Evolutionary conservation across 805 yeast genomes (phyloP).

Genomic region (Candida nemodendra): DNA sequence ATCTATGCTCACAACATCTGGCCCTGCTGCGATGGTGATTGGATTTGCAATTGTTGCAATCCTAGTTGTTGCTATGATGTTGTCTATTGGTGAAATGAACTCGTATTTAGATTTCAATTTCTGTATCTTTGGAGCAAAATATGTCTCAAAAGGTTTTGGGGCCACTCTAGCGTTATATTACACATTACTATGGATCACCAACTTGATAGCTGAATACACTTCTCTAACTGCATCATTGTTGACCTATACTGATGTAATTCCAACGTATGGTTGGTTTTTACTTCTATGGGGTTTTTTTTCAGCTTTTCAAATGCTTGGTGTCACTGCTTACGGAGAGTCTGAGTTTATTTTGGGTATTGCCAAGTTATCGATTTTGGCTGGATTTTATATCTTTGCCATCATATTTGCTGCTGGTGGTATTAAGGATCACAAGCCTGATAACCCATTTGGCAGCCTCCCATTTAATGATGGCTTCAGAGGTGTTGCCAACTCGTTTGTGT

Average conservation of each 20-base stretch:
- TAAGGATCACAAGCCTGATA: constrained; percentile 30
- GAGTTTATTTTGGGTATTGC: constrained; percentile 53
- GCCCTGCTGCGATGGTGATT: constrained; percentile 50
- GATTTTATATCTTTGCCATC: constrained; percentile 51
- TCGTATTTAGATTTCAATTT: constrained; percentile 54
- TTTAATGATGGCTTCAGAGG: constrained; percentile 50
- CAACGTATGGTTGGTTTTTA: constrained; percentile 53
- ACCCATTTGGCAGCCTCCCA: constrained; percentile 33
- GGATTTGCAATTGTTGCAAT: constrained; percentile 55
- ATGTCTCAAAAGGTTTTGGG: constrained; percentile 56
- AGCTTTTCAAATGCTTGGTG: constrained; percentile 50
- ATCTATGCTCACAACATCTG: constrained; percentile 46
- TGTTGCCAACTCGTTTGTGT: constrained; percentile 53
- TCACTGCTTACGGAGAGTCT: constrained; percentile 54
- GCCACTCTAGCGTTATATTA: constrained; percentile 55
- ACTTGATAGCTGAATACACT: constrained; percentile 54
- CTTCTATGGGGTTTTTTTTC: constrained; percentile 53
- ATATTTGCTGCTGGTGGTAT: constrained; percentile 44
- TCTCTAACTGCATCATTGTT: constrained; percentile 48
- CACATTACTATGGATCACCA: constrained; percentile 56
- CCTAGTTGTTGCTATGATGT: constrained; percentile 54
- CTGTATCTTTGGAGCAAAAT: constrained; percentile 49
- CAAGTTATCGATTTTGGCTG: constrained; percentile 46
- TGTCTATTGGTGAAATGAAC: constrained; percentile 54
- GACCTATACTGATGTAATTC: constrained; percentile 51